Percentiles rank a stretch among this genome's conserved stretches.
Evolutionary conservation across 2,329 filamentous ascomycete species (phyloP).

Genomic region (Aureobasidium melanogenum): DNA sequence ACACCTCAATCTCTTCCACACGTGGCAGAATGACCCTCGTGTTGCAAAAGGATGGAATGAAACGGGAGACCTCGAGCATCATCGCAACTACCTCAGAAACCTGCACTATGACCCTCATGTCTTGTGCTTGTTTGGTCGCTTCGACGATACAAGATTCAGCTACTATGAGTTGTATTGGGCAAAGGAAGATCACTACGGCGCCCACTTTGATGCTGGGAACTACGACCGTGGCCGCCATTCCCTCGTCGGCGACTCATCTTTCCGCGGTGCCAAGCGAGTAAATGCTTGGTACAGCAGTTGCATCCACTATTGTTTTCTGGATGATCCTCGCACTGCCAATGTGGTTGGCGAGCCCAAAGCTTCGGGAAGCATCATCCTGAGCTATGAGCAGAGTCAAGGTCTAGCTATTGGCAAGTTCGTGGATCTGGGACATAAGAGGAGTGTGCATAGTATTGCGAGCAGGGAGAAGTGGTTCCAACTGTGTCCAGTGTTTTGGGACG

Average conservation of each 20-base stretch:
- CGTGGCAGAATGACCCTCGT: constrained; percentile 76
- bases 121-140: constrained; percentile 60
- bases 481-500: constrained; percentile 42
- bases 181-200: constrained; percentile 54
- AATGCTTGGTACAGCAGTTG: constrained; percentile 50
- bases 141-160: constrained; percentile 61
- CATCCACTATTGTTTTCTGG: constrained; percentile 52
- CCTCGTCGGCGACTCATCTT: constrained; percentile 47
- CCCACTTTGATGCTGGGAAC: constrained; percentile 46
- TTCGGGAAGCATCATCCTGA: constrained; percentile 59
- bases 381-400: constrained; percentile 67
- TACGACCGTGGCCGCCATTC: constrained; percentile 54
- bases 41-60: constrained; percentile 75
- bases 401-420: constrained; percentile 53
- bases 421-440: constrained; percentile 32
- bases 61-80: constrained; percentile 65
- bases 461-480: constrained; percentile 36
- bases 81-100: constrained; percentile 60
- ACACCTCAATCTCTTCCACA: constrained; percentile 64
- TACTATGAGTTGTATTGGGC: constrained; percentile 80
- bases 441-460: constrained; percentile 28
- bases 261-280: constrained; percentile 47
- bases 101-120: constrained; percentile 65
- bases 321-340: constrained; percentile 46
- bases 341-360: constrained; percentile 63